Base-by-base conservation (phyloP, 2,329 filamentous ascomycete species). In the Rasamsonia emersonii region DNA sequence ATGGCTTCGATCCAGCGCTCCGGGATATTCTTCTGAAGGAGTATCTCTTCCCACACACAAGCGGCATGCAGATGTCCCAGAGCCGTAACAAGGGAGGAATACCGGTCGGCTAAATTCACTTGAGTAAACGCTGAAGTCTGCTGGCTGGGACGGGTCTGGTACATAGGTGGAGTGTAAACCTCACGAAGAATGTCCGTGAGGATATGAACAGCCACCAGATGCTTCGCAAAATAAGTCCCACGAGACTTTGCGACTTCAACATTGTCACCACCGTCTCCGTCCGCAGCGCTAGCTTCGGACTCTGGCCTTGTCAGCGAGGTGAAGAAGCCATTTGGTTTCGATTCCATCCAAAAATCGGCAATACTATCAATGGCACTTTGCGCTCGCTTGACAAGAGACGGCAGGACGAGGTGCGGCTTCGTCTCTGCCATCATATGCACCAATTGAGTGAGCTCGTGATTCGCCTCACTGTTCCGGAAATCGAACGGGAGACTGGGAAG, bases 51-150 rank as follows among this genome's bases (percentile, higher is more conserved):
- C 57, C 79, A 80, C n/a, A 93, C 70, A 37, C 86, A 82, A 32
- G 80, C 79, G 24, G 82, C 75, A 42, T 95, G 72, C 10, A 98
- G 64, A 15, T 78, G 77, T 3, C 86, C 86, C 19, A 96, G 70
- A 16, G 77, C 77, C 40, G 76, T 73, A 15, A 93, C 71, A 21
- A 95, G 64, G n/a, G 68, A 61, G 26, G 76, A 67, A 52, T 93
- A 93, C 53, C 85, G 79, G 54, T 96, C 89, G 18, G 79, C 85
- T 14, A 93, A 71, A 50, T 93, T 93, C 45, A 93, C 73, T 16
- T 77, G 72, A 33, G 75, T 77, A 47, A 95, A 82, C 8, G 80
- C 72, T 18, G 76, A 72, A 7, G 64, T 65, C 31, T 74, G 69
- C 18, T 71, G 63, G 19, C 61, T 67, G 16, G 78, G 73, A 36